phyloP scores from a whole-genome alignment of 306 rosid species.

The Oemleria cerasiformis region DNA sequence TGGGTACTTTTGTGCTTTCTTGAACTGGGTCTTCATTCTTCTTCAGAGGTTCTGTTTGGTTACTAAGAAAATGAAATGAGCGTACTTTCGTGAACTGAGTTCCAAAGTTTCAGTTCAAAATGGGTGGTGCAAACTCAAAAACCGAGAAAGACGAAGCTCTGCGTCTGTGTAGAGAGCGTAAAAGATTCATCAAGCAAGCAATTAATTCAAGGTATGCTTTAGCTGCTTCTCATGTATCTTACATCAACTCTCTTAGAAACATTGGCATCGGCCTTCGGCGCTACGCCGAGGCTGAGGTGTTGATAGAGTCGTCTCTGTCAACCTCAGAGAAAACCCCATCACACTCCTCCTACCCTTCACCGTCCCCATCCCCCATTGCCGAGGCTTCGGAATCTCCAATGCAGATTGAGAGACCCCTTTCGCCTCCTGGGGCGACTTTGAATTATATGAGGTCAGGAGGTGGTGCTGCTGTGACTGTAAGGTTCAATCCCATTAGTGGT shows the following conservation, averaged over 20 bases:
- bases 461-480: slow-evolving; percentile 53
- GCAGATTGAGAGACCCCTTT: slow-evolving; percentile 48
- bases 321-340: slow-evolving; percentile 90
- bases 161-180: slow-evolving; percentile 74
- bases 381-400: slow-evolving; percentile 73
- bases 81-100: slow-evolving; percentile 30
- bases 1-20: background rate
- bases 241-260: slow-evolving; percentile 62
- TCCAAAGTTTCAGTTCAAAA: slow-evolving; percentile 23
- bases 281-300: slow-evolving; percentile 75
- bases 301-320: slow-evolving; percentile 73
- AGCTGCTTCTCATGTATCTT: slow-evolving; percentile 86
- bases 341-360: slow-evolving; percentile 81
- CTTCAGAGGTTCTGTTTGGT: background rate
- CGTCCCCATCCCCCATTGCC: slow-evolving; percentile 59
- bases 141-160: slow-evolving; percentile 72
- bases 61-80: slow-evolving; percentile 26
- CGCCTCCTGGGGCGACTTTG: slow-evolving; percentile 44
- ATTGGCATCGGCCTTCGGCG: slow-evolving; percentile 78
- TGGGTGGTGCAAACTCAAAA: slow-evolving; percentile 82
- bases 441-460: slow-evolving; percentile 68
- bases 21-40: slow-evolving; percentile 5
- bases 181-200: slow-evolving; percentile 72
- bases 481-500: slow-evolving; percentile 35
- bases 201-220: slow-evolving; percentile 80